phyloP scores from a whole-genome alignment of 768 basidiomycete species.

The Suillus paluster region DNA sequence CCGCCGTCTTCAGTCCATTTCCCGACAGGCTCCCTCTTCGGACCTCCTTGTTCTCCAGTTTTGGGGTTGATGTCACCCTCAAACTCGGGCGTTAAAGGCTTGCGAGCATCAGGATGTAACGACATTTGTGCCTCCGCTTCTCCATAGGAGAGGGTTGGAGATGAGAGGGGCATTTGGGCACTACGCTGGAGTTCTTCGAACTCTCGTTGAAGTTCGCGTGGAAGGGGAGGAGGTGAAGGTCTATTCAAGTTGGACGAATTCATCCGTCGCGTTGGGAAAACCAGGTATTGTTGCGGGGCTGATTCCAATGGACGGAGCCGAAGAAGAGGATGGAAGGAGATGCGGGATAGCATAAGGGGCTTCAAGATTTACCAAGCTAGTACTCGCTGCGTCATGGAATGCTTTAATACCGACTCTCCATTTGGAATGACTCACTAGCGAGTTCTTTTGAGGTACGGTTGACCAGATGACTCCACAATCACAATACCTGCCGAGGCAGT shows the following conservation, averaged over 20 bases:
- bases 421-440: neutral
- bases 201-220: conserved; percentile 76
- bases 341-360: neutral
- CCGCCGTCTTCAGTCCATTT: conserved; percentile 61
- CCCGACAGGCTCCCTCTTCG: conserved; percentile 81
- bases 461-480: neutral
- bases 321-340: neutral
- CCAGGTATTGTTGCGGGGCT: neutral
- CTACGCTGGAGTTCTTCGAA: conserved; percentile 81
- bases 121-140: conserved; percentile 48
- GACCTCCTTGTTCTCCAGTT: conserved; percentile 87
- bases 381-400: neutral
- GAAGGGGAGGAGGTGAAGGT: conserved; percentile 78
- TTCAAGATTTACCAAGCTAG: neutral
- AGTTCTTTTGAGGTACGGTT: neutral
- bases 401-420: too few relatives aligned
- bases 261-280: conserved; percentile 16
- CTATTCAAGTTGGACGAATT: conserved; percentile 47
- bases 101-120: conserved; percentile 72
- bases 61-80: conserved; percentile 79
- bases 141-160: conserved; percentile 23
- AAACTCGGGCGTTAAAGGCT: conserved; percentile 66
- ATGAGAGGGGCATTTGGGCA: conserved; percentile 51
- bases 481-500: neutral
- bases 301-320: conserved; percentile 2